phyloP scores from a whole-genome alignment of 371 early-diverging fungal species.

The Lichtheimia ornata region DNA sequence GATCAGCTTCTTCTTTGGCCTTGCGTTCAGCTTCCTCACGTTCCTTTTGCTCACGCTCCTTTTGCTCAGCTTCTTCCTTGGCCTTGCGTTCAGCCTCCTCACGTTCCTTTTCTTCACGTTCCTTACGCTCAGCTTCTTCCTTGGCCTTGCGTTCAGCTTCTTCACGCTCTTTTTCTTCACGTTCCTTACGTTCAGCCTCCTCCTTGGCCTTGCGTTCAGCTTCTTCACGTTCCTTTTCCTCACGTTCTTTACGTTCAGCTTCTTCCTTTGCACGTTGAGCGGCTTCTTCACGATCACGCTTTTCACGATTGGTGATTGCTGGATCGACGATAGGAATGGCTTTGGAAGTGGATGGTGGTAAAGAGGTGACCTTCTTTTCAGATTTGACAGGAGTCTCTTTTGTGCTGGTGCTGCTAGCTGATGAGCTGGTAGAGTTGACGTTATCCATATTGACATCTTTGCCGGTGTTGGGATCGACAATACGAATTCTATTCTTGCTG shows the following conservation, averaged over 20 bases:
- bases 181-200: conserved; percentile 31
- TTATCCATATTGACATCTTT: conserved; percentile 60
- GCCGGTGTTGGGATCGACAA: conserved; percentile 76
- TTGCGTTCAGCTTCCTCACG: conserved; percentile 6
- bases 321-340: conserved; percentile 71
- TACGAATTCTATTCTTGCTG: conserved; percentile 61
- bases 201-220: conserved; percentile 39
- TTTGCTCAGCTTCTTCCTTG: conserved; percentile 18
- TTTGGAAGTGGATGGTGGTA: conserved; percentile 40
- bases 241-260: conserved; percentile 29
- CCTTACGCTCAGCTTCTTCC: conserved; percentile 32
- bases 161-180: conserved; percentile 24
- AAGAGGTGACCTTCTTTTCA: conserved; percentile 38
- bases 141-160: conserved; percentile 23
- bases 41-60: conserved; percentile 12
- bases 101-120: conserved; percentile 23
- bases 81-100: conserved; percentile 8
- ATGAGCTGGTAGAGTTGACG: conserved; percentile 24
- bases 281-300: conserved; percentile 45
- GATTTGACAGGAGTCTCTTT: conserved; percentile 30
- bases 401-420: conserved; percentile 20
- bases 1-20: conserved; percentile 17
- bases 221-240: conserved; percentile 44
- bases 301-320: conserved; percentile 46
- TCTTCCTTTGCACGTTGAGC: conserved; percentile 45